These are phyloP conservation scores for Nasturtium officinale DNA, from an alignment of 345 rosid species.

Conservation along the genomic window DNA sequence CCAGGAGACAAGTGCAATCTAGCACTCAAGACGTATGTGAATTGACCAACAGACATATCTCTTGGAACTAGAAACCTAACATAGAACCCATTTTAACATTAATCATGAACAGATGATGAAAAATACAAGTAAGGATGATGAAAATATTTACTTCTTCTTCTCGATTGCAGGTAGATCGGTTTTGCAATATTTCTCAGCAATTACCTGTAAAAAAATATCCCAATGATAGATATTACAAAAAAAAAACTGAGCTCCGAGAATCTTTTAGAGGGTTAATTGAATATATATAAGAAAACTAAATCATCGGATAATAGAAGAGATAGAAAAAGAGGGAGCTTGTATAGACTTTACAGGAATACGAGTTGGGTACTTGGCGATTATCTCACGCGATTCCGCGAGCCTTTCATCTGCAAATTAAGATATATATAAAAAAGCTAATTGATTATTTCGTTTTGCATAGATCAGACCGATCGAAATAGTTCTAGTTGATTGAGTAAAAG, in stretches of 20 bases:
- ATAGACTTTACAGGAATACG: conserved; percentile 37
- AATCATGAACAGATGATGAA: not conserved
- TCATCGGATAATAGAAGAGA: not conserved
- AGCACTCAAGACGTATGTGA: conserved; percentile 66
- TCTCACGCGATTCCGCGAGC: conserved; percentile 39
- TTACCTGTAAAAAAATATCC: conserved; percentile 51
- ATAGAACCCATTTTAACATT: not conserved
- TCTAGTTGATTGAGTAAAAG: not conserved
- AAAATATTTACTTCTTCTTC: conserved; percentile 66
- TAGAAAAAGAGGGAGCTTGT: not conserved
- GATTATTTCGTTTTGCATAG: not conserved
- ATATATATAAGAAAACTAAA: not conserved
- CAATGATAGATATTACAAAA: too few relatives aligned
- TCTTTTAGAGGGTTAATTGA: not conserved
- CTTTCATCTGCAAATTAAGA: conserved; percentile 26
- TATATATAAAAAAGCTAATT: not conserved
- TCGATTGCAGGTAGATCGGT: conserved; percentile 64
- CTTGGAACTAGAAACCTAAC: conserved; percentile 76
- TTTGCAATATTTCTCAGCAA: conserved; percentile 72
- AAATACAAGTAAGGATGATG: not conserved
- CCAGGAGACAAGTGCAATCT: conserved; percentile 71
- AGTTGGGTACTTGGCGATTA: conserved; percentile 43
- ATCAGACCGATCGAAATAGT: not conserved
- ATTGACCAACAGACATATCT: conserved; percentile 91
- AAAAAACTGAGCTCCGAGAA: not conserved